These are phyloP conservation scores for Ceratocystis smalleyi DNA, from an alignment of 2,329 filamentous ascomycete species.

Conservation along the genomic window DNA sequence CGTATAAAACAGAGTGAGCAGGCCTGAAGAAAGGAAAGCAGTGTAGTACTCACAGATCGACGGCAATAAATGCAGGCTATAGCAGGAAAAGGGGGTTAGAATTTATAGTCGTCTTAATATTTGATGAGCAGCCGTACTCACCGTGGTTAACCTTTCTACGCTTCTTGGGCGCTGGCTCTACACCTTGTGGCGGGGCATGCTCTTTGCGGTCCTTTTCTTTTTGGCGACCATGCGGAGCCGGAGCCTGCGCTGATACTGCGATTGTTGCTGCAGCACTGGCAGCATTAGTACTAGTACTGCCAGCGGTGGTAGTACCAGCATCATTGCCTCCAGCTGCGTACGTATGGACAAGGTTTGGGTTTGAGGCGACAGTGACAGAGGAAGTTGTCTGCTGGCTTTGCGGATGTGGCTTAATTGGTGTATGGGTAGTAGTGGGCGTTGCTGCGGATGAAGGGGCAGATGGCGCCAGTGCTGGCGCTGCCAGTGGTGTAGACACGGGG, in stretches of 20 bases:
- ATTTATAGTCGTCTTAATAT: slow-evolving; percentile 13
- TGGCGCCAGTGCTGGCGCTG: background rate
- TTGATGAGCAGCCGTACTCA: slow-evolving; percentile 30
- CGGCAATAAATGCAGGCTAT: slow-evolving; percentile 78
- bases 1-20: background rate
- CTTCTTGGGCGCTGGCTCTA: slow-evolving; percentile 45
- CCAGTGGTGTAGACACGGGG: background rate
- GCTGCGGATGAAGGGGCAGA: background rate
- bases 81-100: slow-evolving; percentile 25
- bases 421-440: background rate
- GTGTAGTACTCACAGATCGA: slow-evolving; percentile 57
- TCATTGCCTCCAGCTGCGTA: background rate
- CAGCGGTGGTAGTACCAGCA: background rate
- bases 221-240: background rate
- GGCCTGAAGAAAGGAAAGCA: background rate
- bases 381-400: background rate
- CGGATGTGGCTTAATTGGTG: background rate
- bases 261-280: background rate
- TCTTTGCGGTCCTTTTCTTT: slow-evolving; percentile 9
- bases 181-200: background rate
- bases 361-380: background rate
- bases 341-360: background rate
- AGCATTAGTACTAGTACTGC: background rate
- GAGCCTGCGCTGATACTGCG: background rate
- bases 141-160: slow-evolving; percentile 81